Percentiles rank a stretch among this genome's conserved stretches.
These are phyloP conservation scores for Vaccinium myrtillus DNA, from an alignment of 148 eudicot species.

Conservation along the genomic window DNA sequence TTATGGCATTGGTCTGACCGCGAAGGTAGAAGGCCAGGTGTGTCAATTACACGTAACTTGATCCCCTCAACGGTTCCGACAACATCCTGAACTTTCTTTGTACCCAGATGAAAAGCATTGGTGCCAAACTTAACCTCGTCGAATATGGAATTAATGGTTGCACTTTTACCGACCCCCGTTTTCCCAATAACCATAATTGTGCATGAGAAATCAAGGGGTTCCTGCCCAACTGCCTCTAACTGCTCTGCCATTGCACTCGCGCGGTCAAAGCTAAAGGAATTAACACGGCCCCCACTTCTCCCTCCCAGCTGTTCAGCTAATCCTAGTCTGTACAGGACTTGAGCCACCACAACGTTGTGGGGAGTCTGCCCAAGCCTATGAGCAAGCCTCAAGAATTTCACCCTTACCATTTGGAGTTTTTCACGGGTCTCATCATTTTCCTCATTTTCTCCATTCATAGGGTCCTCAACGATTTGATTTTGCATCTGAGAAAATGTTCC, in stretches of 20 bases:
- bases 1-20: conserved; percentile 82
- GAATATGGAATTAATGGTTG: conserved; percentile 91
- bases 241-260: conserved; percentile 99
- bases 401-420: conserved; percentile 96
- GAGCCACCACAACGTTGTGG: conserved; percentile 96
- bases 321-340: conserved; percentile 91
- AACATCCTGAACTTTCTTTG: conserved; percentile 89
- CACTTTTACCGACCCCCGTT: conserved; percentile 96
- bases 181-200: conserved; percentile 97
- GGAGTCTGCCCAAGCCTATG: conserved; percentile 97
- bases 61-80: conserved; percentile 96
- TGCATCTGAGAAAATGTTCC: conserved; percentile 54
- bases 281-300: conserved; percentile 81
- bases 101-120: conserved; percentile 80
- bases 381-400: conserved; percentile 92
- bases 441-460: conserved; percentile 62
- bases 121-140: conserved; percentile 75
- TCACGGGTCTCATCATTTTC: conserved; percentile 91
- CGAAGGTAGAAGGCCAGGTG: conserved; percentile 87
- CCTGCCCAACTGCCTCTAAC: conserved; percentile 80
- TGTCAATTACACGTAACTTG: conserved; percentile 84
- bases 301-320: conserved; percentile 94
- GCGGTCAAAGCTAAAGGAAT: conserved; percentile 86
- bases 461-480: conserved; percentile 56
- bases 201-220: conserved; percentile 86